Conservation (phyloP, 139 green algal genomes). For the Chlamydomonas incerta region DNA sequence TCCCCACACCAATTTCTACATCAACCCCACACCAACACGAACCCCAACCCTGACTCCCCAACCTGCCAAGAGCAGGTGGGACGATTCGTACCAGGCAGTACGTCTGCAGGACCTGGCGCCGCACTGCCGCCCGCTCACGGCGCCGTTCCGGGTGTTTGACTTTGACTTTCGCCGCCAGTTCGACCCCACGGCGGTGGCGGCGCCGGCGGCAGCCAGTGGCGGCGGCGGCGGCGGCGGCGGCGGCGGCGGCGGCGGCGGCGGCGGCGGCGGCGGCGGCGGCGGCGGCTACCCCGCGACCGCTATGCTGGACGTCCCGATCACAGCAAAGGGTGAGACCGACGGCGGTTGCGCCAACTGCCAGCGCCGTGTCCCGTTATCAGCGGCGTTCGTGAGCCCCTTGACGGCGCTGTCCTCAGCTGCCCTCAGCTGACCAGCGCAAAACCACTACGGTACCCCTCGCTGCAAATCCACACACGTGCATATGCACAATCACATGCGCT, state of each 20-base stretch:
- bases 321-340: neutral
- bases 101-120: slow-evolving; percentile 61
- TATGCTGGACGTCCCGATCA: neutral
- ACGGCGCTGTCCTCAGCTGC: too few species aligned
- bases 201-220: neutral
- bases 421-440: too few species aligned
- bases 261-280: neutral
- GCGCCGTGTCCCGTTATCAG: too few species aligned
- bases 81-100: slow-evolving; percentile 68
- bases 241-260: neutral
- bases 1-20: too few species aligned
- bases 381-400: too few species aligned
- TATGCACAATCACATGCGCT: too few species aligned
- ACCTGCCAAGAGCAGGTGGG: slow-evolving; percentile 62
- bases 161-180: slow-evolving; percentile 62
- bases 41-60: too few species aligned
- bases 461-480: too few species aligned
- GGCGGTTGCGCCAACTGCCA: too few species aligned
- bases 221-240: neutral
- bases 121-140: slow-evolving; percentile 70
- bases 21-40: too few species aligned
- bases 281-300: neutral
- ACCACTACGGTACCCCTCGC: too few species aligned
- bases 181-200: slow-evolving; percentile 46
- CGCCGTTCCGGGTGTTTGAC: slow-evolving; percentile 71